Base-by-base conservation (phyloP, 2,329 filamentous ascomycete species). In the Emergomyces orientalis region DNA sequence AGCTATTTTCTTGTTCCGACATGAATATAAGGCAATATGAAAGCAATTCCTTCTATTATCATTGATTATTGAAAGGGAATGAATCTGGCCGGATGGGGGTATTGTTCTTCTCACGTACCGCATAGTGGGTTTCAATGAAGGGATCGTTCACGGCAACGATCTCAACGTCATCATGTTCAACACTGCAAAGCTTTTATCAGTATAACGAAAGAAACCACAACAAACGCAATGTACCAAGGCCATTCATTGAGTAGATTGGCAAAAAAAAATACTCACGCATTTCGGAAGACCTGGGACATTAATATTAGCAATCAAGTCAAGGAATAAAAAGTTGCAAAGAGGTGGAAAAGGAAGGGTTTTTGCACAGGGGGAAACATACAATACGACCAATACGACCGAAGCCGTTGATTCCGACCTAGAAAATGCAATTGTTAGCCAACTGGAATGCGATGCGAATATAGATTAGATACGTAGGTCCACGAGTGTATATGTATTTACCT, bases 321-420 rank as follows among this genome's bases (percentile, higher is more conserved):
- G 51, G n/a, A n/a, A n/a, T n/a, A n/a, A n/a, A n/a, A n/a, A n/a
- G n/a, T 39, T 45, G 60, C 27, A 43, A 34, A 34, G 55, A 60
- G 30, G 47, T n/a, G 22, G 54, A 39, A 27, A 52, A 41, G 39
- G 54, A 62, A 19, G 52, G 47, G n/a, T n/a, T n/a, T n/a, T n/a
- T n/a, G n/a, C n/a, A n/a, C n/a, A n/a, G n/a, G 27, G 30, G 59
- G 63, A 27, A 49, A 78, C 78, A 74, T 74, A 81, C 86, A 80
- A 99, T 97, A 80, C 94, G 90, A 76, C 94, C 94, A 82, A 99
- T 99, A 82, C 94, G 92, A 84, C 94, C 94, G 85, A 99, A 99
- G 81, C 94, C 93, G 89, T 97, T 97, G 88, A 96, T 97, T 80
- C 91, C 91, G 78, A 95, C 90, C 87, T 95, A 86, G 78, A 83